Evolutionary conservation across 106 monocot genomes (phyloP), one percentile per base, ranked within the genome.

Genomic region (Allium cepa): DNA sequence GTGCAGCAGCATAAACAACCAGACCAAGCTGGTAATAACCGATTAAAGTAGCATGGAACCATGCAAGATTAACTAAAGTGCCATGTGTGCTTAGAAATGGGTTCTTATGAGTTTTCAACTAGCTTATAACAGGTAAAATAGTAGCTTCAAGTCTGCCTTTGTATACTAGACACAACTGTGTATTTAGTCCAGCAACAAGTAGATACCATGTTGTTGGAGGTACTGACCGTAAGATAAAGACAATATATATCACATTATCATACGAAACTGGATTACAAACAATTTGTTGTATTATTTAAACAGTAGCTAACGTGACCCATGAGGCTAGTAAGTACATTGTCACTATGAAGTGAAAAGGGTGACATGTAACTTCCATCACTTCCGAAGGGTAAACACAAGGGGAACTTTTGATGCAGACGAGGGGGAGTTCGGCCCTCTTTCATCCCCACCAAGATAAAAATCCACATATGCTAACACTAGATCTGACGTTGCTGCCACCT

Each of bases 401-500:
- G 94, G 71, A 91, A 88, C 70, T 90, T 83, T 83, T 91, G 91
- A 46, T 79, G 85, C 63, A 95, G 85, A 66, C 81, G 80, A 73
- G 94, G 88, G 73, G 94, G 94, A 55, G 90, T 91, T 88, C 17
- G 87, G 73, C 57, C 88, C 78, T 77, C 90, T 95, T 73, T 95
- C 94, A 87, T 95, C 94, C 57, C 94, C 94, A 50, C 91, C 94
- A 74, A 95, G 85, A 45, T 85, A 95, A 73, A 95, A 95, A 67
- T 95, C 94, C 51, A 95, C 72, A 79, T 91, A 88, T 11, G 78
- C 94, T 57, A 95, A 81, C 87, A 95, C 87, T 58, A 91, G 75
- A 79, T 95, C 94, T 45, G 87, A 85, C 2, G 91, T 88, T 48
- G 94, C 91, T 69, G 94, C 91, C 57, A 95, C 94, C 94, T 95